phyloP scores from a whole-genome alignment of 1,139 yeast species.

The Suhomyces chickasaworum region DNA sequence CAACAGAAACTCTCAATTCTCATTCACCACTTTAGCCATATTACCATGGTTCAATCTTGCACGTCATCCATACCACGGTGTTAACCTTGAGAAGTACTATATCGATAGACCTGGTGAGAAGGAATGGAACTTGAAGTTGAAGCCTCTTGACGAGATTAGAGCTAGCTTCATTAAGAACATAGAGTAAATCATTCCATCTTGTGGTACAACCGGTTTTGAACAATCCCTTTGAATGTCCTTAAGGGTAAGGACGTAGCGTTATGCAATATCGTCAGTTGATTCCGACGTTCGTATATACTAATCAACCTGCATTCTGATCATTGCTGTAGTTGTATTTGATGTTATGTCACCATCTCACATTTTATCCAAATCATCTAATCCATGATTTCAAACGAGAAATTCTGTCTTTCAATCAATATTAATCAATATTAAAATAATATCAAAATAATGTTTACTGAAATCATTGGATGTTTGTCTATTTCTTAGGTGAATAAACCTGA shows the following conservation, averaged over 20 bases:
- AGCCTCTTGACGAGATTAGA: conserved; percentile 49
- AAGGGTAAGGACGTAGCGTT: conserved; percentile 5
- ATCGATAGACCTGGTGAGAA: conserved; percentile 62
- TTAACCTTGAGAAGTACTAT: conserved; percentile 68
- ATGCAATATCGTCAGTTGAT: conserved; percentile 7
- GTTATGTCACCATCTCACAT: background rate
- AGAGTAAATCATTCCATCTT: conserved; percentile 21
- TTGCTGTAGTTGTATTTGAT: background rate
- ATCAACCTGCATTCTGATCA: conserved; percentile 13
- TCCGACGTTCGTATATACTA: conserved; percentile 12
- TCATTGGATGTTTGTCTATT: no score
- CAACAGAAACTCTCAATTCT: conserved; percentile 77
- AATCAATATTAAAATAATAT: no score
- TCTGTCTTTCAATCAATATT: no score
- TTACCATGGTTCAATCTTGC: conserved; percentile 86
- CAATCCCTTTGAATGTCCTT: conserved; percentile 2
- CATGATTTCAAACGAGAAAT: no score
- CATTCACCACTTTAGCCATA: conserved; percentile 61
- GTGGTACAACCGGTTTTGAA: background rate
- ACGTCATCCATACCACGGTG: conserved; percentile 82
- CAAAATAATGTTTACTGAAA: no score
- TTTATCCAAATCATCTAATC: no score
- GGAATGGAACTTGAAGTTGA: conserved; percentile 49
- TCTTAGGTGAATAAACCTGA: no score
- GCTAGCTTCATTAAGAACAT: conserved; percentile 42